A percentile compares a stretch with the other conserved stretches of the same genome.
Evolutionary conservation across 1,284 basidiomycete genomes (phyloP).

Genomic region (Sporisorium reilianum): DNA sequence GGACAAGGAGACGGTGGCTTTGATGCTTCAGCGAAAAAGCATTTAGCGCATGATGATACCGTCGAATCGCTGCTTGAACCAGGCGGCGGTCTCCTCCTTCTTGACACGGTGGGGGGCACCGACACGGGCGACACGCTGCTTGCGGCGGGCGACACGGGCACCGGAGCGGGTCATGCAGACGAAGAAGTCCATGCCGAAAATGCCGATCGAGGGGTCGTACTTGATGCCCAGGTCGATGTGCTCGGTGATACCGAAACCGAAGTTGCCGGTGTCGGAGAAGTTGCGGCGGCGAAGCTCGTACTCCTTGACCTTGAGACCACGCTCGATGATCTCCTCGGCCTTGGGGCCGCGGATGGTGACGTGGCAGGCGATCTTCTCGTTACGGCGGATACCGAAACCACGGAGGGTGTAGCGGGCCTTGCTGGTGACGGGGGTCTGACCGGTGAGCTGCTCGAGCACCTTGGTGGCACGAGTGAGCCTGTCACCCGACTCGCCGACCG

Average conservation of each 20-base stretch:
- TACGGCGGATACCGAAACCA: constrained; percentile 98
- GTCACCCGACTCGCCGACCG: constrained; percentile 99
- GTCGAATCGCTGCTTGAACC: constrained; percentile 91
- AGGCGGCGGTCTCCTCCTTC: constrained; percentile 80
- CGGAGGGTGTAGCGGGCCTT: constrained; percentile 99
- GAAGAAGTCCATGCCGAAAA: constrained; percentile 69
- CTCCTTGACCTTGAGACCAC: constrained; percentile 99
- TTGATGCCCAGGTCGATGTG: constrained; percentile 98
- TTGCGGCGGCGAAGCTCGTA: constrained; percentile 91
- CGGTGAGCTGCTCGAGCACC: constrained; percentile 98
- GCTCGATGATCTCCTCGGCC: constrained; percentile 98
- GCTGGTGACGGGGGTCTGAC: constrained; percentile 98
- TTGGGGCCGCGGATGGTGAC: constrained; percentile 99
- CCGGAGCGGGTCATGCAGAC: constrained; percentile 90
- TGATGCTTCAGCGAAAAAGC: too few species aligned
- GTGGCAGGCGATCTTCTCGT: constrained; percentile 99
- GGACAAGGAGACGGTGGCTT: neutral
- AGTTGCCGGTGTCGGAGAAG: constrained; percentile 77
- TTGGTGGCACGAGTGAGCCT: constrained; percentile 98
- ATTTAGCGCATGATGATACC: constrained; percentile 66
- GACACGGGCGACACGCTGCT: constrained; percentile 86
- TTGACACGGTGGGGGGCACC: constrained; percentile 81
- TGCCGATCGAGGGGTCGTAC: constrained; percentile 69
- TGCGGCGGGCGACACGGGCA: constrained; percentile 89
- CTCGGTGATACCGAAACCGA: constrained; percentile 69